phyloP scores from a whole-genome alignment of 2,329 filamentous ascomycete species.

The Mycogone perniciosa region DNA sequence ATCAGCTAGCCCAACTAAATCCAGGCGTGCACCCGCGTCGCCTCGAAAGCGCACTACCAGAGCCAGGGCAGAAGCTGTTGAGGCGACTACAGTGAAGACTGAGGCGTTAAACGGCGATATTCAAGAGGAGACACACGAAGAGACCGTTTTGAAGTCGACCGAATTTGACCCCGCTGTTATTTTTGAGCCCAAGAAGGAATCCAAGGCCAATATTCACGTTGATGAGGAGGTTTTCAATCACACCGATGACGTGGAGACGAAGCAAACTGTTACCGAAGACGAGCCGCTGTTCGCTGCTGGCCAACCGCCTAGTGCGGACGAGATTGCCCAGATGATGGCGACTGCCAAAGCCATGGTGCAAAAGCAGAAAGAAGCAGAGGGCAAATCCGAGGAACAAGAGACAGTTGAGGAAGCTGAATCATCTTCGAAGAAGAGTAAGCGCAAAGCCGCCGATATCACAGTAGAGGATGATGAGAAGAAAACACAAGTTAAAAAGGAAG shows the following conservation, averaged over 20 bases:
- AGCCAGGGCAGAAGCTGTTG: slow-evolving; percentile 35
- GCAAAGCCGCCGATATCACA: slow-evolving; percentile 67
- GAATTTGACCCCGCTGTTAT: slow-evolving; percentile 44
- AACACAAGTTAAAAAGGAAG: slow-evolving; percentile 27
- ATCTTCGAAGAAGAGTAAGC: slow-evolving; percentile 53
- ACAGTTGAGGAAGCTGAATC: slow-evolving; percentile 29
- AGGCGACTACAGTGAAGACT: slow-evolving; percentile 22
- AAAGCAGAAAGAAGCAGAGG: slow-evolving; percentile 44
- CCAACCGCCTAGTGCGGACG: slow-evolving; percentile 67
- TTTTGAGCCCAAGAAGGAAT: slow-evolving; percentile 47
- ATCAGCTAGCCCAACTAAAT: slow-evolving; percentile 53
- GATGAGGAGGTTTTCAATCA: slow-evolving; percentile 55
- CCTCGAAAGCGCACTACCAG: slow-evolving; percentile 49
- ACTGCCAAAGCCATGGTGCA: slow-evolving; percentile 86
- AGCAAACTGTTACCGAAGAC: slow-evolving; percentile 66
- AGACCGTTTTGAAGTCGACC: slow-evolving; percentile 38
- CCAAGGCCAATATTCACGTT: slow-evolving; percentile 62
- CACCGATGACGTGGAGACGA: slow-evolving; percentile 55
- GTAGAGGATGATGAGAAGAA: slow-evolving; percentile 52
- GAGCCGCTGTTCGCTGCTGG: slow-evolving; percentile 61
- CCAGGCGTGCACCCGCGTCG: slow-evolving; percentile 40
- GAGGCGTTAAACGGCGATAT: slow-evolving; percentile 26
- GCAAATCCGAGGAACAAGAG: slow-evolving; percentile 28
- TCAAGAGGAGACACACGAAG: slow-evolving; percentile 26
- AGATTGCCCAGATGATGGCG: slow-evolving; percentile 76